Evolutionary conservation across 805 yeast species (phyloP).

Genomic region (Myxozyma neotropica): DNA sequence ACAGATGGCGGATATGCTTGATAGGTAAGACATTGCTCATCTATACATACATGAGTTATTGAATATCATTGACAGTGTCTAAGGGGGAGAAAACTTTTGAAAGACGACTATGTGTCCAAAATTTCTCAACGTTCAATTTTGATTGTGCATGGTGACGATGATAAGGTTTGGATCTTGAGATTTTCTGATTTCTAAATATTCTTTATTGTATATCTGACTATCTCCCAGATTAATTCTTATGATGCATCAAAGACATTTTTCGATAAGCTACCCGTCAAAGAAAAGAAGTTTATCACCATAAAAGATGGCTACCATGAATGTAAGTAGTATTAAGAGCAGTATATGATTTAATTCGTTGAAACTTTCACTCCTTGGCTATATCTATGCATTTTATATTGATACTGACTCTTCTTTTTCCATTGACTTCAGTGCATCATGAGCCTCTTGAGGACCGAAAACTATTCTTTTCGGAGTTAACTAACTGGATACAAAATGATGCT

Average conservation of each 20-base stretch:
- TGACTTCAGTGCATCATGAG: constrained; percentile 10
- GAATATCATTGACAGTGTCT: background rate
- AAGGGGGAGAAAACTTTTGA: constrained; percentile 41
- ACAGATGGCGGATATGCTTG: constrained; percentile 42
- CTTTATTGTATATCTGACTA: no score
- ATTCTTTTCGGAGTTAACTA: constrained; percentile 1
- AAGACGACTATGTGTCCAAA: constrained; percentile 38
- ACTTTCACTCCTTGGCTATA: background rate
- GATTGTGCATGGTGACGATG: constrained; percentile 41
- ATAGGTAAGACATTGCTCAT: background rate
- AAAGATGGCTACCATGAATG: constrained; percentile 36
- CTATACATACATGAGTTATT: background rate
- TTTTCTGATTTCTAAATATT: background rate
- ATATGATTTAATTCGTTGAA: background rate
- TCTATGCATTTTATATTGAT: background rate
- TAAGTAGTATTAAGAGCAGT: background rate
- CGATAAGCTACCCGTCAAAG: constrained; percentile 31
- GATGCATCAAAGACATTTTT: constrained; percentile 35
- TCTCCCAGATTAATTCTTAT: constrained; percentile 12
- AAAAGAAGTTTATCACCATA: constrained; percentile 34
- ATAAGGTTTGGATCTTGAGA: constrained; percentile 26
- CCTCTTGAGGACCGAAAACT: constrained; percentile 1
- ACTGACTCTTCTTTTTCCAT: background rate
- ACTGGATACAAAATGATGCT: constrained; percentile 9
- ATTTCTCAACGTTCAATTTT: constrained; percentile 43